phyloP scores from a whole-genome alignment of 129 eudicot species.

The Heracleum sosnowskyi region DNA sequence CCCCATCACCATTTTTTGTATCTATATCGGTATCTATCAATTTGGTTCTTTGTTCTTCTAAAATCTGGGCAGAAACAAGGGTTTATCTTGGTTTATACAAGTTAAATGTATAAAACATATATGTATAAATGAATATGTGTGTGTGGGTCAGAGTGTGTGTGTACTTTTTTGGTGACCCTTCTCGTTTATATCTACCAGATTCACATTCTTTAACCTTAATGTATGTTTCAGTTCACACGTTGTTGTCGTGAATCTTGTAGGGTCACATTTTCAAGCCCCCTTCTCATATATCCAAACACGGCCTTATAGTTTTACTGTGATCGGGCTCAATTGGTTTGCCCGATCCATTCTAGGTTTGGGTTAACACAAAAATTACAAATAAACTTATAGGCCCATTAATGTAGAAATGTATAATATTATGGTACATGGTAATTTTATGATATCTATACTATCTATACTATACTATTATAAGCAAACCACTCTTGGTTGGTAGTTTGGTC shows the following conservation, averaged over 20 bases:
- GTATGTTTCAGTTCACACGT: not conserved
- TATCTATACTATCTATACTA: too few relatives aligned
- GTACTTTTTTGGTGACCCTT: not conserved
- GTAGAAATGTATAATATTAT: too few relatives aligned
- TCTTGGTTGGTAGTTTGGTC: too few relatives aligned
- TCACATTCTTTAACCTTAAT: not conserved
- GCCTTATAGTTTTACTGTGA: not conserved
- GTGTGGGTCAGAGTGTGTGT: not conserved
- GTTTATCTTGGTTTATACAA: not conserved
- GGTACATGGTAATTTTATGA: too few relatives aligned
- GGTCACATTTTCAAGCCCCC: not conserved
- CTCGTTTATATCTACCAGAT: not conserved
- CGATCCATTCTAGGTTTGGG: not conserved
- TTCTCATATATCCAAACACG: not conserved
- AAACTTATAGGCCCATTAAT: too few relatives aligned
- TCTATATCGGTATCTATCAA: too few relatives aligned
- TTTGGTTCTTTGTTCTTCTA: too few relatives aligned
- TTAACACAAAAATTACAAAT: too few relatives aligned
- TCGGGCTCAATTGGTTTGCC: not conserved
- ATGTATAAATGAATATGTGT: too few relatives aligned
- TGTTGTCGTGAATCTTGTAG: not conserved
- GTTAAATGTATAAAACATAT: too few relatives aligned
- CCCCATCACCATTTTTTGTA: slow-evolving; percentile 19
- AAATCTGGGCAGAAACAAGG: not conserved
- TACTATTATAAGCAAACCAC: too few relatives aligned